A percentile compares a stretch with the other conserved stretches of the same genome.
These are phyloP conservation scores for Sesbania bispinosa DNA, from an alignment of 306 rosid genomes.

Conservation along the genomic window DNA sequence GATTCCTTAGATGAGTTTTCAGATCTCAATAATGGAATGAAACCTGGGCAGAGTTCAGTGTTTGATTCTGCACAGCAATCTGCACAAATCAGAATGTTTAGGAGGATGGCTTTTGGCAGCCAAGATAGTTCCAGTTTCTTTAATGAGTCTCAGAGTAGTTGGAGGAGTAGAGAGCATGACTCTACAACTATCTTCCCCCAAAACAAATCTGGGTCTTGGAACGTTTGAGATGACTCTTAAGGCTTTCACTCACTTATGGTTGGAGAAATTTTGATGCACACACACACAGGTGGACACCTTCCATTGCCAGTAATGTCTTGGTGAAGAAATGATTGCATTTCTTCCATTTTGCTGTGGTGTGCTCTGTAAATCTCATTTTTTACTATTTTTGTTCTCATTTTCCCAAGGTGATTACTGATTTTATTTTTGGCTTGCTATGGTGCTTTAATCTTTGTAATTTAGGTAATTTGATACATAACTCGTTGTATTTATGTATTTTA, in stretches of 20 bases:
- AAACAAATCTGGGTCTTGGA: constrained; percentile 56
- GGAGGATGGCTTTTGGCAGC: constrained; percentile 85
- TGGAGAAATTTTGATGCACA: background rate
- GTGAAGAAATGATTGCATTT: constrained; percentile 15
- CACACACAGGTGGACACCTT: background rate
- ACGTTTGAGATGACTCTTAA: constrained; percentile 37
- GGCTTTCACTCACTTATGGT: background rate
- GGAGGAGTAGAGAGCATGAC: constrained; percentile 56
- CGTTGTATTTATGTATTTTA: constrained; percentile 27
- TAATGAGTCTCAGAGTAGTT: constrained; percentile 63
- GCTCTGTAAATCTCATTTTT: constrained; percentile 41
- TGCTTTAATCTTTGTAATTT: constrained; percentile 26
- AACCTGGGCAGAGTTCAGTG: constrained; percentile 83
- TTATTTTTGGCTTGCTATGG: constrained; percentile 35
- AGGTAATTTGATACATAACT: constrained; percentile 17
- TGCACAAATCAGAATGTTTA: constrained; percentile 82
- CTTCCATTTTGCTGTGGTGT: constrained; percentile 15
- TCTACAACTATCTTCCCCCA: constrained; percentile 33
- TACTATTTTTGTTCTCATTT: background rate
- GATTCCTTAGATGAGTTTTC: constrained; percentile 66
- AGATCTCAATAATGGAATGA: constrained; percentile 85
- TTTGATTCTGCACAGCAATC: constrained; percentile 66
- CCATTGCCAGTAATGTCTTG: background rate
- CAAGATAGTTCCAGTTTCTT: constrained; percentile 65
- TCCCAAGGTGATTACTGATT: constrained; percentile 33